Base-by-base conservation (phyloP, 179 eudicot genomes). In the Nepenthes alata region DNA sequence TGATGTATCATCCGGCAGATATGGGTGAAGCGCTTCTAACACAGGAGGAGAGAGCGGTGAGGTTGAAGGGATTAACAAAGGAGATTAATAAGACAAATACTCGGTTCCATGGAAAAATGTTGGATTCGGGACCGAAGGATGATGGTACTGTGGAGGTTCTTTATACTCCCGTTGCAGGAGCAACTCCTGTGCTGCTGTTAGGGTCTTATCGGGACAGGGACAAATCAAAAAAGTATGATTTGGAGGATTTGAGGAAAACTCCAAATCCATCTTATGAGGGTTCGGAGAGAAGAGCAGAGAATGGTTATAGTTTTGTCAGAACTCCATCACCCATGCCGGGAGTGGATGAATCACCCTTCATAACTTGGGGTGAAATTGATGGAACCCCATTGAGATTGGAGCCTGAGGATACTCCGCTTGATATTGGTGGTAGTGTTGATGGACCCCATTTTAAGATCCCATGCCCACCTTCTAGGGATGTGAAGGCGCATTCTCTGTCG, bases 321-420 rank as follows among this genome's bases (percentile, higher is more conserved):
- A 91, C 96, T 3, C 98, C 98, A 0, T 91, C 96, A 1, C 98
- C 98, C 67, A 95, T 91, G 13, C 96, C 96, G 0, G 97, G 97
- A 51, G 89, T 70, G 53, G 98, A 89, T 58, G 95, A 72, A 57
- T 89, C 96, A 0, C 98, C 98, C 0, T 81, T 91, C 59, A 91
- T 91, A 8, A 91, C 98, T 5, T 91, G 98, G 98, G 98, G 98
- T 67, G 98, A 91, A 69, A 89, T 91, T 66, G 98, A 91, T 60
- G 98, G 98, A 47, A 91, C 98, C 0, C 97, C 97, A 3, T 61
- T 91, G 73, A 84, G 98, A 62, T 73, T 91, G 68, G 98, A 91
- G 14, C 35, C 70, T 0, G 98, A 91, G 80, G 98, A 91, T 54
- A 91, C 98, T 0, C 98, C 98, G 1, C 75, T 84, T 69, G 93